Base-by-base conservation (phyloP, 352 stramenopile species). In the Phytophthora palmivora region DNA sequence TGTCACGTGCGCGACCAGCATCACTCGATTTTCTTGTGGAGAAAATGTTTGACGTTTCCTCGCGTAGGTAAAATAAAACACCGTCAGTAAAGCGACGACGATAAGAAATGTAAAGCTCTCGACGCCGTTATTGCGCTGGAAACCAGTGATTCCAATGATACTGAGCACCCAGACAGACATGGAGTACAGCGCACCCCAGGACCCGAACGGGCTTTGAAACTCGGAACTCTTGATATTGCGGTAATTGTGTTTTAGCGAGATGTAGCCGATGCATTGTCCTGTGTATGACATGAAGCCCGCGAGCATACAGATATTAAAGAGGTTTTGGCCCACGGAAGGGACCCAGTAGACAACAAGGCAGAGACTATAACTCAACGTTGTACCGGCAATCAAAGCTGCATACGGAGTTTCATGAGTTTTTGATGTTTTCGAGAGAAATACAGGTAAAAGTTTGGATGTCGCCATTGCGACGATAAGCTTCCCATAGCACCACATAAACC, bases 401-500 rank as follows among this genome's bases (percentile, higher is more conserved):
- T 72, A 70, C 3, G 68, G 59, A 3, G 58, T 66, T 16, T 64
- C 65, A 18, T 46, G 53, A 0, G n/a, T n/a, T 26, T 15, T 16
- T 0, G 67, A 64, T 2, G 60, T 73, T n/a, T 54, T 65, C 6
- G 42, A 32, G 9, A 88, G 63, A 2, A 70, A 63, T 1, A 45
- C 16, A 3, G 78, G 73, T 15, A 88, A 24, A 10, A 88, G 38
- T 9, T 62, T 61, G 1, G 76, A 88, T 14, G 48, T 70, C 0
- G 76, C 78, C 76, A 88, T 85, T 10, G 76, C 63, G 1, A 67
- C 43, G 9, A 88, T 78, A 4, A 88, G 59, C 39, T 83, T 84
- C 1, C 75, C 75, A 49, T 84, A 86, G 28, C 70, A 81, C 63
- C 77, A 84, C 52, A 87, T 82, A 39, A 86, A 86, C 0, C 74